Conservation (phyloP, 169 alveolate genomes). For the Cryptosporidium sp. region DNA sequence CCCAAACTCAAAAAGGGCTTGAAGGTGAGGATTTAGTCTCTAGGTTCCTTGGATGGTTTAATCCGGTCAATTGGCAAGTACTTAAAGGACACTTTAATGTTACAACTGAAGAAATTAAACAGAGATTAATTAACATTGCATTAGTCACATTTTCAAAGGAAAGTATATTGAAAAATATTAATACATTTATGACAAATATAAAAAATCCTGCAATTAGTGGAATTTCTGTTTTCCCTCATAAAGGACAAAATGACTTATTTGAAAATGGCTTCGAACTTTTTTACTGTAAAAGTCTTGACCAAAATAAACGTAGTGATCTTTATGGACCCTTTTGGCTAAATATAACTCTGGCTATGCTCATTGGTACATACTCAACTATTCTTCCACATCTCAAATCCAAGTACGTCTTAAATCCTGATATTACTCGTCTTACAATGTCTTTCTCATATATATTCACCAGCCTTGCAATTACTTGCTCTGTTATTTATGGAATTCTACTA, state of each 20-base stretch:
- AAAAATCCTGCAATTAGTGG: slow-evolving; percentile 41
- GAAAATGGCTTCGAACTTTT: slow-evolving; percentile 53
- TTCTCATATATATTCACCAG: slow-evolving; percentile 50
- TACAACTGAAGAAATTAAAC: slow-evolving; percentile 53
- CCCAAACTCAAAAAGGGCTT: neutral
- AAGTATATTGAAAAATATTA: slow-evolving; percentile 19
- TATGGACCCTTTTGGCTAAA: slow-evolving; percentile 69
- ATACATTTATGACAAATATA: slow-evolving; percentile 2
- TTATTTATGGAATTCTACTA: slow-evolving; percentile 14
- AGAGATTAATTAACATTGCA: slow-evolving; percentile 13
- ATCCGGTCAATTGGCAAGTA: slow-evolving; percentile 41
- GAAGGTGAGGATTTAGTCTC: slow-evolving; percentile 16
- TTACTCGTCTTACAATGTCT: slow-evolving; percentile 34
- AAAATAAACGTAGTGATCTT: slow-evolving; percentile 46
- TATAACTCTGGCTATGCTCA: slow-evolving; percentile 28
- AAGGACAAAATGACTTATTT: neutral
- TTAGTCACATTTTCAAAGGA: slow-evolving; percentile 12
- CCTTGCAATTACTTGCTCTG: neutral
- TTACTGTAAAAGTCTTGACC: slow-evolving; percentile 54
- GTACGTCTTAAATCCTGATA: slow-evolving; percentile 47
- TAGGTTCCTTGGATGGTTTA: slow-evolving; percentile 22
- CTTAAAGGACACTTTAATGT: slow-evolving; percentile 70
- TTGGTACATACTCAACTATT: slow-evolving; percentile 51
- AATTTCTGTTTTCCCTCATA: slow-evolving; percentile 11
- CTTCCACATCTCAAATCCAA: slow-evolving; percentile 53